Evolutionary conservation across 345 rosid genomes (phyloP).

Genomic region (Dimocarpus longan): DNA sequence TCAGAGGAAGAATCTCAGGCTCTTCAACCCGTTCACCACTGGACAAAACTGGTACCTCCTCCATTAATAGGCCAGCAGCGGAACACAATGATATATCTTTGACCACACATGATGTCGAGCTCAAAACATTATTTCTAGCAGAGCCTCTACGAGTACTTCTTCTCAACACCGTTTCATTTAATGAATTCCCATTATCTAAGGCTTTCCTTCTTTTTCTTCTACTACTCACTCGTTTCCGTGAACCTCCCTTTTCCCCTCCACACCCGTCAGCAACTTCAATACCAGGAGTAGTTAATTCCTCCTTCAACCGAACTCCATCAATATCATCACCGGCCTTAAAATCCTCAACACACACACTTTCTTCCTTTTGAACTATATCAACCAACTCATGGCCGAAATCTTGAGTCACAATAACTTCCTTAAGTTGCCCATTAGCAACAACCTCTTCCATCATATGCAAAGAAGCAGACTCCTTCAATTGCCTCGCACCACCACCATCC

Average conservation of each 20-base stretch:
- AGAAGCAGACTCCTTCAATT: constrained; percentile 19
- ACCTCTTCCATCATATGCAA: constrained; percentile 26
- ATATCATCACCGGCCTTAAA: constrained; percentile 26
- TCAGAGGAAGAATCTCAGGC: constrained; percentile 50
- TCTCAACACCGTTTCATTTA: constrained; percentile 60
- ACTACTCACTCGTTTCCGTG: constrained; percentile 28
- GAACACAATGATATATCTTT: constrained; percentile 53
- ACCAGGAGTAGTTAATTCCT: constrained; percentile 30
- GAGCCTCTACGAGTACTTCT: constrained; percentile 83
- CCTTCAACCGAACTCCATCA: constrained; percentile 33
- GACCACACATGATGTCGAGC: constrained; percentile 24
- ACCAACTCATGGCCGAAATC: constrained; percentile 37
- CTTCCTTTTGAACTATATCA: constrained; percentile 37
- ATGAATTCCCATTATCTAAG: constrained; percentile 29
- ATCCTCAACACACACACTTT: constrained; percentile 5
- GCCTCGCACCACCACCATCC: constrained; percentile 20
- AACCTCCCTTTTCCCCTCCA: constrained; percentile 38
- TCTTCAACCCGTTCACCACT: constrained; percentile 41
- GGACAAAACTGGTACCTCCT: constrained; percentile 43
- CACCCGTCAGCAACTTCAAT: constrained; percentile 32
- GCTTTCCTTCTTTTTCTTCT: constrained; percentile 58
- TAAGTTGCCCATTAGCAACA: constrained; percentile 33
- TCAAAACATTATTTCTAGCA: constrained; percentile 38
- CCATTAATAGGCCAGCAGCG: constrained; percentile 55
- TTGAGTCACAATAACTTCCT: constrained; percentile 47